Evolutionary conservation across 202 grass and related monocot genomes (phyloP), one percentile per base, ranked within the genome.

Genomic region (Brachypodium distachyon): DNA sequence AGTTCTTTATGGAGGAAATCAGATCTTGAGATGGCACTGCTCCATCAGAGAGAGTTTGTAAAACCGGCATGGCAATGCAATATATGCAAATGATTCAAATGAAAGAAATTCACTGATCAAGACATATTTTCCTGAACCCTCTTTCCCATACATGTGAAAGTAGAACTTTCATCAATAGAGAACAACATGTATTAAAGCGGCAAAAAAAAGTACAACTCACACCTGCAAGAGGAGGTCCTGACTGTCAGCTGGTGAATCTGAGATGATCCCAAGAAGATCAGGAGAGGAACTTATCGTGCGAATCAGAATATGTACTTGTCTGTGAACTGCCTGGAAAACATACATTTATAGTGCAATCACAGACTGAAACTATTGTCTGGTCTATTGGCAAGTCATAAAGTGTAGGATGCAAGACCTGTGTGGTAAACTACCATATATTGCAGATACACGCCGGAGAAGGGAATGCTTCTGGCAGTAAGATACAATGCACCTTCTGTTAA

Each of bases 391-490:
- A 77, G 58, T 18, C 17, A 67, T 26, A 86, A 31, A 79, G 61
- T 72, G 44, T 38, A 63, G 43, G 64, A 7, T 61, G 26, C 68
- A 72, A 23, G 67, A 97, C 94, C 94, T 94, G 91, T 90, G 76
- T 42, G 94, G 80, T 61, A 97, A 61, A 65, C 77, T 85, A 81
- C 89, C 90, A 76, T 88, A 97, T 78, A 97, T 85, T 68, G 76
- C 46, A 70, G 94, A 97, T 78, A 94, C 82, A 86, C 89, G 84
- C 53, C 77, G 56, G 70, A 97, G 94, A 92, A 97, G 94, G 57
- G 88, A 84, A 90, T 90, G 94, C 64, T 94, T 97, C 94, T 97
- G 79, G 61, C 80, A 84, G 74, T 41, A 77, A 74, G 39, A 87
- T 55, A 34, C 25, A 34, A 77, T 64, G 44, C 21, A n/a, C 37